Evolutionary conservation across 2,329 filamentous ascomycete species (phyloP).

Genomic region (Talaromyces sp.): DNA sequence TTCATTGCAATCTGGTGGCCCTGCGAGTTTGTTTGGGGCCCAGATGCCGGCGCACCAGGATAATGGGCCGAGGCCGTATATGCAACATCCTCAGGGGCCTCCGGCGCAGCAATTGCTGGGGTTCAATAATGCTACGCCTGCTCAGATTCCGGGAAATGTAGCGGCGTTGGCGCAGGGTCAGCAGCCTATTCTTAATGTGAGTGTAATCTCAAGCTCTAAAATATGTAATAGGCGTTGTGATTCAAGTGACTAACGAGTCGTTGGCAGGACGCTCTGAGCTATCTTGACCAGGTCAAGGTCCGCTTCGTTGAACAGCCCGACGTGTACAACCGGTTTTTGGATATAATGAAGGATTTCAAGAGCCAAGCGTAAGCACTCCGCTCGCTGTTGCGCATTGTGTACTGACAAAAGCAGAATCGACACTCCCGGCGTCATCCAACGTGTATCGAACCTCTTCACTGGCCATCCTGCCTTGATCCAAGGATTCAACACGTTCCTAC

Average conservation of each 20-base stretch:
- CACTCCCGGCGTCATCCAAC: constrained; percentile 93
- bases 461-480: constrained; percentile 94
- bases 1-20: constrained; percentile 59
- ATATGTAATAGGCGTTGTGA: not conserved
- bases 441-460: constrained; percentile 92
- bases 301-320: constrained; percentile 96
- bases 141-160: constrained; percentile 51
- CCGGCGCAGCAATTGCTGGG: constrained; percentile 55
- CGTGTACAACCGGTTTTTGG: constrained; percentile 93
- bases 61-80: constrained; percentile 53
- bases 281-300: constrained; percentile 97
- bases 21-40: constrained; percentile 67
- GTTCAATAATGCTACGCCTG: constrained; percentile 44
- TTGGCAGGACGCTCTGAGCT: constrained; percentile 75
- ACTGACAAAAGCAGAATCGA: constrained; percentile 63
- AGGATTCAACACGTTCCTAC: constrained; percentile 96
- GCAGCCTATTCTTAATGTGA: constrained; percentile 73
- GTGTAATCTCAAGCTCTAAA: constrained; percentile 28
- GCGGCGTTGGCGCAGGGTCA: constrained; percentile 70
- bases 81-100: constrained; percentile 62
- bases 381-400: not conserved
- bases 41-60: constrained; percentile 61
- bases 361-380: constrained; percentile 73
- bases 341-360: constrained; percentile 99
- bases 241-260: not conserved